phyloP scores from a whole-genome alignment of 257 asterid species.

The Solanum chiquidenum region DNA sequence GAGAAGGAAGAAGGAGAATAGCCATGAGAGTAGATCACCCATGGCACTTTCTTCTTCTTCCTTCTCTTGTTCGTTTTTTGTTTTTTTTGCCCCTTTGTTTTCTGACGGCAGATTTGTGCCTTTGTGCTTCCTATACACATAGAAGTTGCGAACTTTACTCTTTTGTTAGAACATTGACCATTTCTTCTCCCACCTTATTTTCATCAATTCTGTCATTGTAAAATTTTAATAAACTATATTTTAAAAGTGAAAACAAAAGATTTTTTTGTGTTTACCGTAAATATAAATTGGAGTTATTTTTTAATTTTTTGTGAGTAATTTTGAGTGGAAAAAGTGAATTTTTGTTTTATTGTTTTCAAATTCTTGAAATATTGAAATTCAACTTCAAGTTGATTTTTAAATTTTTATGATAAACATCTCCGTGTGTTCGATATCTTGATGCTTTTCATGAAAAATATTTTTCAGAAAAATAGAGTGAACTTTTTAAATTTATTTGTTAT shows the following conservation, averaged over 20 bases:
- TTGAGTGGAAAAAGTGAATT: background rate
- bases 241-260: background rate
- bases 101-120: background rate
- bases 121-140: background rate
- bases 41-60: slow-evolving; percentile 17
- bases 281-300: too few species aligned
- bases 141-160: background rate
- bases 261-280: background rate
- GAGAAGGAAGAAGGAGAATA: slow-evolving; percentile 52
- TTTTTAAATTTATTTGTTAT: too few species aligned
- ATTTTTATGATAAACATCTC: background rate
- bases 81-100: too few species aligned
- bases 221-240: too few species aligned
- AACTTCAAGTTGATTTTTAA: background rate
- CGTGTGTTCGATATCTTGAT: background rate
- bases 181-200: background rate
- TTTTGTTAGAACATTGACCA: background rate
- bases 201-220: background rate
- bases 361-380: background rate
- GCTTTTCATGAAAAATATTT: background rate
- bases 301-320: background rate
- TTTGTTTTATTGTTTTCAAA: too few species aligned
- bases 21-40: slow-evolving; percentile 70
- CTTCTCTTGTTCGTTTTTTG: background rate
- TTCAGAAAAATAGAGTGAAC: background rate